Evolutionary conservation across 2,329 filamentous ascomycete genomes (phyloP).

Genomic region (Elsinoe ampelina): DNA sequence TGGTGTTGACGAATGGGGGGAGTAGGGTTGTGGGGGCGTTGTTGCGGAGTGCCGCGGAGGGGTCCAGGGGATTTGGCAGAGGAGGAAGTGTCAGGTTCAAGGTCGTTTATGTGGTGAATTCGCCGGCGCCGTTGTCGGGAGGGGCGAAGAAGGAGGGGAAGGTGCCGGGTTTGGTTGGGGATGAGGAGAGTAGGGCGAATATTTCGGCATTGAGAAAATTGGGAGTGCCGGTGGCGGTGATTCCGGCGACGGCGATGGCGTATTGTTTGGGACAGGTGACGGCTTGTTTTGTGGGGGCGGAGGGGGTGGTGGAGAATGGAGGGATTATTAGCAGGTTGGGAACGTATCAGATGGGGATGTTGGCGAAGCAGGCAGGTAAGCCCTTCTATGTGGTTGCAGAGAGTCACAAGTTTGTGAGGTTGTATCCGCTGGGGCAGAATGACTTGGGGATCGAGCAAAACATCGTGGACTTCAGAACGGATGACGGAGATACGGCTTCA

Average conservation of each 20-base stretch:
- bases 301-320: conserved; percentile 89
- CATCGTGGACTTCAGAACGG: conserved; percentile 62
- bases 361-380: conserved; percentile 63
- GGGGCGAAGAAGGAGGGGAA: conserved; percentile 21
- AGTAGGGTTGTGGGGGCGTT: conserved; percentile 74
- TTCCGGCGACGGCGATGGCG: conserved; percentile 65
- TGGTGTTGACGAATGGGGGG: conserved; percentile 84
- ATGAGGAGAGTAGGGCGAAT: conserved; percentile 59
- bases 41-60: conserved; percentile 62
- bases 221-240: conserved; percentile 74
- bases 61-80: conserved; percentile 34
- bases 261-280: conserved; percentile 70
- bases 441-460: conserved; percentile 73
- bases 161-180: conserved; percentile 30
- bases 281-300: conserved; percentile 56
- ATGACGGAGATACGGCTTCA: conserved; percentile 25
- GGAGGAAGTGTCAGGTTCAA: conserved; percentile 60
- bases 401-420: conserved; percentile 90
- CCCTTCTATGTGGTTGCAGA: conserved; percentile 88
- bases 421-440: conserved; percentile 73
- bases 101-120: conserved; percentile 59
- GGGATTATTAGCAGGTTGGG: conserved; percentile 85
- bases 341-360: conserved; percentile 72
- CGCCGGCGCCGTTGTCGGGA: conserved; percentile 13
- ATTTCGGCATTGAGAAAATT: conserved; percentile 60